phyloP scores from a whole-genome alignment of 805 yeast species.

The Candida orba region DNA sequence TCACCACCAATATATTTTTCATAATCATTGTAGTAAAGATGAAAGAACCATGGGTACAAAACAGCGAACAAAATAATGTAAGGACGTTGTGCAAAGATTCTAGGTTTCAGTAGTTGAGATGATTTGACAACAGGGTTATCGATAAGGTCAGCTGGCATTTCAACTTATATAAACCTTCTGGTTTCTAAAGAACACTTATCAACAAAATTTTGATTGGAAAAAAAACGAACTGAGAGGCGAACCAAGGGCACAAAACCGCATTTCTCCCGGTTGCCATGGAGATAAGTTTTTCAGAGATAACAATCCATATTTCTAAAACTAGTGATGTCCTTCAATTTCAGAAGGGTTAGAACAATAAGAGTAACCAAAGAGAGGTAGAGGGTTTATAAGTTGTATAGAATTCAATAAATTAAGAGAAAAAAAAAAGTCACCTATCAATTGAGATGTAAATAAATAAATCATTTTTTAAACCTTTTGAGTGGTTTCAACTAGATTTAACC shows the following conservation, averaged over 20 bases:
- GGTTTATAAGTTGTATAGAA: too few species aligned
- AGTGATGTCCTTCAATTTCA: too few species aligned
- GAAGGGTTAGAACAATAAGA: too few species aligned
- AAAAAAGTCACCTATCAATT: too few species aligned
- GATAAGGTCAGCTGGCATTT: conserved; percentile 36
- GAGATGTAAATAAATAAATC: not conserved
- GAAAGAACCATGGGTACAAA: conserved; percentile 66
- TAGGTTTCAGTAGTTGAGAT: conserved; percentile 71
- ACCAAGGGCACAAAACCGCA: too few species aligned
- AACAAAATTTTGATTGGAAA: not conserved
- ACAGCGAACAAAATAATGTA: conserved; percentile 78
- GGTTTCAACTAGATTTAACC: conserved; percentile 21
- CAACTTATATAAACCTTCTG: not conserved
- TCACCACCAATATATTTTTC: conserved; percentile 79
- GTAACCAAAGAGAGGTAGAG: too few species aligned
- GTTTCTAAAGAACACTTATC: not conserved
- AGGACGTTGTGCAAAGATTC: conserved; percentile 53
- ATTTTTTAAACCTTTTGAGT: not conserved
- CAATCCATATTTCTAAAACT: too few species aligned
- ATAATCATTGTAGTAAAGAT: conserved; percentile 60
- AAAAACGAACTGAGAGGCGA: not conserved
- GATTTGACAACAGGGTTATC: conserved; percentile 63
- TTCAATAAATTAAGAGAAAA: too few species aligned
- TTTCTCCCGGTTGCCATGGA: too few species aligned
- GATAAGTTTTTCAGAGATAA: too few species aligned